Conservation (phyloP, 495 filamentous ascomycete species). For the Tetracladium setigerum region DNA sequence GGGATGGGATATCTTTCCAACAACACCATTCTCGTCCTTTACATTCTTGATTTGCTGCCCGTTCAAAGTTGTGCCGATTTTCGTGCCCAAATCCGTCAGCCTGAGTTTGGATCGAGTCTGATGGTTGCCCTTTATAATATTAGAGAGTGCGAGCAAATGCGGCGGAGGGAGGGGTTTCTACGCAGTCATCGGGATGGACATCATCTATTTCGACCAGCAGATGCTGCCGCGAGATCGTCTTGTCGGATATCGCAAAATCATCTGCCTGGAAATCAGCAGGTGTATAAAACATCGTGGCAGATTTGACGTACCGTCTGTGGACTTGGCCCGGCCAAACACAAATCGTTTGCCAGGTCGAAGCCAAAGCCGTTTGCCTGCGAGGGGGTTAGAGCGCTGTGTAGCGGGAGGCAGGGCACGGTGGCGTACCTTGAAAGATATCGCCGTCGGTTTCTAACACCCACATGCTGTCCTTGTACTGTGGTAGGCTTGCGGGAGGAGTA, state of each 20-base stretch:
- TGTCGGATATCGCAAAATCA: conserved; percentile 57
- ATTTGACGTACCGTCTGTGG: conserved; percentile 34
- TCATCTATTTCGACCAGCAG: conserved; percentile 64
- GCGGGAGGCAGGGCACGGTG: not conserved
- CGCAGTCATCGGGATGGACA: conserved; percentile 62
- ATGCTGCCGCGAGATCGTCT: conserved; percentile 84
- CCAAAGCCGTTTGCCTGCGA: conserved; percentile 68
- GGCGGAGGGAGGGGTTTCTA: conserved; percentile 30
- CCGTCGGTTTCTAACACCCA: conserved; percentile 53
- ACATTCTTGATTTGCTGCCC: conserved; percentile 48
- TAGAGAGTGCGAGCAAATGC: conserved; percentile 6
- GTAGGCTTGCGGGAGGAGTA: too few relatives aligned
- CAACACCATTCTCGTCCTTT: too few relatives aligned
- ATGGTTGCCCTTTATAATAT: conserved; percentile 40
- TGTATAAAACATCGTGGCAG: not conserved
- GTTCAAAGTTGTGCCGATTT: conserved; percentile 73
- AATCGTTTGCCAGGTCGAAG: conserved; percentile 75
- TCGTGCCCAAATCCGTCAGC: conserved; percentile 65
- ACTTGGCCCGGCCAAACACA: conserved; percentile 61
- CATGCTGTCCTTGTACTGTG: conserved; percentile 28
- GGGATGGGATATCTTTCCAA: conserved; percentile 35
- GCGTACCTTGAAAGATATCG: conserved; percentile 42
- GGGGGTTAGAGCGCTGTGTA: conserved; percentile 2
- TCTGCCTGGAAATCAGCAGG: conserved; percentile 9
- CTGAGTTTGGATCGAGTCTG: conserved; percentile 55